Conservation (phyloP, 495 filamentous ascomycete species). For the Penicillium soppii region DNA sequence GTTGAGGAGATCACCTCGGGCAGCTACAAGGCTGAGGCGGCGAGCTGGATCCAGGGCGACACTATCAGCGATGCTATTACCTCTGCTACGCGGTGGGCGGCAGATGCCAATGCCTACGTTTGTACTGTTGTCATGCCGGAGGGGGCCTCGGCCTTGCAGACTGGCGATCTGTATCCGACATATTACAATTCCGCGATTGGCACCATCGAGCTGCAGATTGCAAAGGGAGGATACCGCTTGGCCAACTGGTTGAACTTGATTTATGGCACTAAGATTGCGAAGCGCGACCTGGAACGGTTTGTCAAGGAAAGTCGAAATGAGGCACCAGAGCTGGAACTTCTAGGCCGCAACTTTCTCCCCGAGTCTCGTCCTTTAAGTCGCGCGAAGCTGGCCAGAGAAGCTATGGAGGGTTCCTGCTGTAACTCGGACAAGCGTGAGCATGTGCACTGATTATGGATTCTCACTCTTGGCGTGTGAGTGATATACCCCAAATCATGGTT, state of each 20-base stretch:
- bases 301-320: conserved; percentile 3
- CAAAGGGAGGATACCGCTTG: conserved; percentile 71
- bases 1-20: conserved; percentile 46
- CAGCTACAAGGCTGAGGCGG: conserved; percentile 41
- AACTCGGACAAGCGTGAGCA: conserved; percentile 12
- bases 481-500: no score
- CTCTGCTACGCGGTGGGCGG: conserved; percentile 53
- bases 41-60: conserved; percentile 49
- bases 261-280: conserved; percentile 15
- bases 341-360: conserved; percentile 9
- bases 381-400: conserved; percentile 21
- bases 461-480: no score
- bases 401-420: conserved; percentile 26
- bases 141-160: conserved; percentile 22
- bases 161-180: conserved; percentile 36
- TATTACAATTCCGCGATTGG: conserved; percentile 56
- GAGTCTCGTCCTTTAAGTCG: conserved; percentile 15
- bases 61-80: conserved; percentile 33
- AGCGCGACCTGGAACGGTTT: conserved; percentile 9
- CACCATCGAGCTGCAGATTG: conserved; percentile 71
- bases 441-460: conserved; percentile 13
- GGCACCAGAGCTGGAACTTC: conserved; percentile 1
- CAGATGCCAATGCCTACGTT: conserved; percentile 56
- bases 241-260: conserved; percentile 33
- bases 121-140: conserved; percentile 51